Conservation (phyloP, 2,329 filamentous ascomycete genomes). For the Acrodontium crateriforme region DNA sequence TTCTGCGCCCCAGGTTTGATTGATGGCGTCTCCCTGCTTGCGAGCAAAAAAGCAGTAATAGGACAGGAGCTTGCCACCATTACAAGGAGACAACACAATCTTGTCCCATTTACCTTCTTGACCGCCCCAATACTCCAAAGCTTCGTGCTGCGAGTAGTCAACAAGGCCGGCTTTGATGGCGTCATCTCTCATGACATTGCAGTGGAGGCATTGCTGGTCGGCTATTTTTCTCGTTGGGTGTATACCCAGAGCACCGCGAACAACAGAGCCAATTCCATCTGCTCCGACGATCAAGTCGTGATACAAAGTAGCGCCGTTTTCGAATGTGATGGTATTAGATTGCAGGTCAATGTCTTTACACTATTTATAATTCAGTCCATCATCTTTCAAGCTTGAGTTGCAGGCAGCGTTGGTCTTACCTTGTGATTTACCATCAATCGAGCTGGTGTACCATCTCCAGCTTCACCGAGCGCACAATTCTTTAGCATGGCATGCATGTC, state of each 20-base stretch:
- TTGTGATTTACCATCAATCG: constrained; percentile 43
- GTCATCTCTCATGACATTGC: constrained; percentile 49
- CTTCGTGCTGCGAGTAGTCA: constrained; percentile 47
- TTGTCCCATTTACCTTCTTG: constrained; percentile 47
- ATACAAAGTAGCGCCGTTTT: constrained; percentile 34
- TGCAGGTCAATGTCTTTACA: constrained; percentile 36
- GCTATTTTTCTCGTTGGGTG: constrained; percentile 45
- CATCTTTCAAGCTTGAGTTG: constrained; percentile 20
- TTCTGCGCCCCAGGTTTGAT: constrained; percentile 45
- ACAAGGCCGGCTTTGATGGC: constrained; percentile 45
- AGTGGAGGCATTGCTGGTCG: constrained; percentile 48
- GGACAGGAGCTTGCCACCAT: constrained; percentile 48
- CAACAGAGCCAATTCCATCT: constrained; percentile 54
- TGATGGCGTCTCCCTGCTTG: constrained; percentile 45
- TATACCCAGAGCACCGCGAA: constrained; percentile 50
- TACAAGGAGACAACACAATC: constrained; percentile 57
- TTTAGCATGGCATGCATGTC: constrained; percentile 56
- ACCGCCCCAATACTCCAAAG: constrained; percentile 59
- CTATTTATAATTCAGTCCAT: constrained; percentile 22
- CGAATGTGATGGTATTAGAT: constrained; percentile 34
- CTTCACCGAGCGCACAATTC: constrained; percentile 39
- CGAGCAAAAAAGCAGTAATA: constrained; percentile 60
- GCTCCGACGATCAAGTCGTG: constrained; percentile 52
- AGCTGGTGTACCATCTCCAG: constrained; percentile 41
- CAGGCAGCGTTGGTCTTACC: constrained; percentile 3